Base-by-base conservation (phyloP, 805 yeast genomes). In the Starmerella powellii region DNA sequence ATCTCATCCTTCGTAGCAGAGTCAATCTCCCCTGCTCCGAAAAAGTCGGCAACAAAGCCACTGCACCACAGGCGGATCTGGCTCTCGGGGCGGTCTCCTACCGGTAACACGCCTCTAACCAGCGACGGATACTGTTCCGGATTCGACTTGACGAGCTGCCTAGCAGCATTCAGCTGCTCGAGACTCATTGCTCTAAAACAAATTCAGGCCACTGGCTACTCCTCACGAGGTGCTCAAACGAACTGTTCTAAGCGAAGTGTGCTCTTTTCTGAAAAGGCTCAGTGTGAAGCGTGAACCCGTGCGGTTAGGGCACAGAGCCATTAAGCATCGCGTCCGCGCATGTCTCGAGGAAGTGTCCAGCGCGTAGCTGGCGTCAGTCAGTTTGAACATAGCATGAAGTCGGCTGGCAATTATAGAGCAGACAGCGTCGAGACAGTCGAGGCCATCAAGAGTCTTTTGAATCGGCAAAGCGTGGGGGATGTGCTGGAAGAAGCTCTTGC, bases 121-220 rank as follows among this genome's bases (percentile, higher is more conserved):
- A 64, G 47, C 30, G 54, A 57, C 1, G 67, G 64, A 31, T 59
- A 63, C 44, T 56, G 61, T 34, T 54, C 45, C 10, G 65, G 63
- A 40, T 64, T 63, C 18, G 49, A 47, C 18, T 46, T 50, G 3
- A 60, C 64, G 40, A 64, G 56, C 42, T 48, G 47, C 27, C 56
- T 53, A n/a, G 66, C 68, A 21, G 58, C 56, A 34, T 61, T 56
- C 32, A 63, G 56, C 51, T 62, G 63, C 31, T 53, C 56, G 17
- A 63, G 5, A 19, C 39, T 36, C 39, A 36, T 36, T 30, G 33
- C n/a, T n/a, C n/a, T n/a, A n/a, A n/a, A n/a, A n/a, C n/a, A n/a
- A n/a, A n/a, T n/a, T n/a, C n/a, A n/a, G n/a, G n/a, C n/a, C n/a
- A n/a, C n/a, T n/a, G n/a, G n/a, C n/a, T n/a, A n/a, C n/a, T n/a